A percentile compares a stretch with the other conserved stretches of the same genome.
phyloP scores from a whole-genome alignment of 1,284 basidiomycete genomes.

The Sanghuangporus sanghuang region DNA sequence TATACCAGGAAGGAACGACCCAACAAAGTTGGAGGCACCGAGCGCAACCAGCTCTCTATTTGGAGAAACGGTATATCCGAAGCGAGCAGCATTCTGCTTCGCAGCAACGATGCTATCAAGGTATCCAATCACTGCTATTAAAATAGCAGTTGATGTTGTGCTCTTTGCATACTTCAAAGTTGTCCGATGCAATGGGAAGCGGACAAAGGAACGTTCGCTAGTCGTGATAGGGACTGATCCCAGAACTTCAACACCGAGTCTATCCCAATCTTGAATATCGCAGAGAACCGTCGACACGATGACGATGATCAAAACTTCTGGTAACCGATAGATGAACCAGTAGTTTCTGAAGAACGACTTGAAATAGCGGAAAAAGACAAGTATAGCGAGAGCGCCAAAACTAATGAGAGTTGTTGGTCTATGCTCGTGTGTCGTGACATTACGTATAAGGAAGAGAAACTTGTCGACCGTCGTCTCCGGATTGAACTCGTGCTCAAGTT shows the following conservation, averaged over 20 bases:
- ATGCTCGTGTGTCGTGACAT: slow-evolving; percentile 57
- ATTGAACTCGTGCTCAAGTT: slow-evolving; percentile 26
- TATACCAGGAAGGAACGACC: slow-evolving; percentile 79
- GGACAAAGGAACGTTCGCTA: slow-evolving; percentile 49
- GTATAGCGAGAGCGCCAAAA: slow-evolving; percentile 55
- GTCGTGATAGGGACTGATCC: slow-evolving; percentile 67
- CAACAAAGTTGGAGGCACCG: slow-evolving; percentile 77
- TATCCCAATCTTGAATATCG: slow-evolving; percentile 69
- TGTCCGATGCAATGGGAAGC: slow-evolving; percentile 58
- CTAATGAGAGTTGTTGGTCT: slow-evolving; percentile 67
- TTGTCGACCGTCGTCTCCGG: slow-evolving; percentile 37
- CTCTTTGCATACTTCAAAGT: slow-evolving; percentile 62
- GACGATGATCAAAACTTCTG: slow-evolving; percentile 80
- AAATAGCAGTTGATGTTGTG: slow-evolving; percentile 76
- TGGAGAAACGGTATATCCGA: slow-evolving; percentile 84
- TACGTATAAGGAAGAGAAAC: slow-evolving; percentile 65
- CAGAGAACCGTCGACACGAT: slow-evolving; percentile 76
- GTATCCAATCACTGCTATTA: slow-evolving; percentile 73
- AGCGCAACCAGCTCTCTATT: slow-evolving; percentile 89
- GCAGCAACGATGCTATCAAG: slow-evolving; percentile 82
- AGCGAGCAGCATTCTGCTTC: slow-evolving; percentile 81
- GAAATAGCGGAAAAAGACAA: slow-evolving; percentile 56
- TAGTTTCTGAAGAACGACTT: slow-evolving; percentile 51
- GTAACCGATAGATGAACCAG: slow-evolving; percentile 71
- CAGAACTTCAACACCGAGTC: slow-evolving; percentile 75